Conservation (phyloP, 495 filamentous ascomycete genomes). For the Xylaria sp. region DNA sequence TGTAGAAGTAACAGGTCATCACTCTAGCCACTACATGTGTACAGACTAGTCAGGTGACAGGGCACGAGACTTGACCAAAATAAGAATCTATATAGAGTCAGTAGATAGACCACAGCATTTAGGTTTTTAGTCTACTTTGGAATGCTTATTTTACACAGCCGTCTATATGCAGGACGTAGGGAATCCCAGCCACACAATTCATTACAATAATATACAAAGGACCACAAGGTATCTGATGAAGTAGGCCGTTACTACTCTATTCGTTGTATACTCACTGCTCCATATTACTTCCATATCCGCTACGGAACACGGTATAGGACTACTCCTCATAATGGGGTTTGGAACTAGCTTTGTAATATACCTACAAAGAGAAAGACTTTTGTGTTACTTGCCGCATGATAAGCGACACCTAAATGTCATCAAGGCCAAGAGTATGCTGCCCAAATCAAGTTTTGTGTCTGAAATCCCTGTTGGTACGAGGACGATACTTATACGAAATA, state of each 20-base stretch:
- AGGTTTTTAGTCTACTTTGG: neutral
- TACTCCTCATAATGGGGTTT: too few species aligned
- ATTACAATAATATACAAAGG: neutral
- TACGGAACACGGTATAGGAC: neutral
- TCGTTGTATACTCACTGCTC: neutral
- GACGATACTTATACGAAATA: neutral
- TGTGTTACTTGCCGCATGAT: neutral
- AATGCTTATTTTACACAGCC: neutral
- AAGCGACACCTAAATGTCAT: neutral
- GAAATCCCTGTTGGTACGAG: neutral
- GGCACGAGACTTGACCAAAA: neutral
- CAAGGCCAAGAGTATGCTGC: neutral
- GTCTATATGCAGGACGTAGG: neutral
- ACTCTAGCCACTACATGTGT: too few species aligned
- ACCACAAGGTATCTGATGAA: neutral
- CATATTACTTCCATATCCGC: neutral
- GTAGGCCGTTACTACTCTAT: neutral
- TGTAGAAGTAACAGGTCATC: too few species aligned
- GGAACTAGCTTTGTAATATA: neutral
- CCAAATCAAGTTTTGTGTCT: neutral
- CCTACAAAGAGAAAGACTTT: neutral
- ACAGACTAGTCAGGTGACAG: too few species aligned
- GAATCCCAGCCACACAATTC: neutral
- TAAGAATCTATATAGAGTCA: neutral
- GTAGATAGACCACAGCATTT: neutral